These are phyloP conservation scores for Aschersonia sp. DNA, from an alignment of 2,329 filamentous ascomycete genomes.

Conservation along the genomic window DNA sequence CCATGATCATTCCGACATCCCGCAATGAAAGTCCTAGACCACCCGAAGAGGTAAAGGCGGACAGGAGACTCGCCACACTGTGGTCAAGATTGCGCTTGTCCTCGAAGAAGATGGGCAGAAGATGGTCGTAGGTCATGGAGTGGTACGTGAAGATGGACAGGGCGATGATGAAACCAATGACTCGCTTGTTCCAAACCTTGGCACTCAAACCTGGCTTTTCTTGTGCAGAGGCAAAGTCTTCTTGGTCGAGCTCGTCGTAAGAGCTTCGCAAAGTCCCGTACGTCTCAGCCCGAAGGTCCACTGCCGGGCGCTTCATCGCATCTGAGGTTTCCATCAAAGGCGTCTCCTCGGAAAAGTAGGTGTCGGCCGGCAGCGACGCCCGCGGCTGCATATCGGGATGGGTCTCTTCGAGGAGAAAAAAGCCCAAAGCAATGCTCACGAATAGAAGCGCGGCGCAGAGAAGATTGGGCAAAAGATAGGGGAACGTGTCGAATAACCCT, in stretches of 20 bases:
- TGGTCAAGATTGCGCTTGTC: conserved; percentile 43
- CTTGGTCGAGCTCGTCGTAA: conserved; percentile 35
- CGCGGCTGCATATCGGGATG: conserved; percentile 65
- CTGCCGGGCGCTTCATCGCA: conserved; percentile 55
- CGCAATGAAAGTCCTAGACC: conserved; percentile 49
- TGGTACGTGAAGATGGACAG: conserved; percentile 88
- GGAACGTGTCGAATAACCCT: conserved; percentile 62
- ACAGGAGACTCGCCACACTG: conserved; percentile 15
- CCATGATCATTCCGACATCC: conserved; percentile 46
- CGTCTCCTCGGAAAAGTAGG: conserved; percentile 49
- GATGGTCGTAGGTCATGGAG: conserved; percentile 86
- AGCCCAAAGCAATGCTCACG: conserved; percentile 67
- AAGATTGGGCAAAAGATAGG: conserved; percentile 80
- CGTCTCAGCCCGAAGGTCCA: conserved; percentile 62
- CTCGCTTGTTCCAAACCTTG: conserved; percentile 40
- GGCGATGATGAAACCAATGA: conserved; percentile 66
- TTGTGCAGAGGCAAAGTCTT: conserved; percentile 14
- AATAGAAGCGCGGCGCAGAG: conserved; percentile 66
- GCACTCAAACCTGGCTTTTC: conserved; percentile 18
- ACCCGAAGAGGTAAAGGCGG: conserved; percentile 41
- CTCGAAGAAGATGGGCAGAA: conserved; percentile 86
- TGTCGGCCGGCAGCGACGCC: conserved; percentile 28
- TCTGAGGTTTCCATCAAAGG: conserved; percentile 64
- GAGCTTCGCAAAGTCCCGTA: conserved; percentile 54
- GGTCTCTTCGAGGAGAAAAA: conserved; percentile 72